Evolutionary conservation across 2,329 filamentous ascomycete species (phyloP).

Genomic region (Fusarium buxicola): DNA sequence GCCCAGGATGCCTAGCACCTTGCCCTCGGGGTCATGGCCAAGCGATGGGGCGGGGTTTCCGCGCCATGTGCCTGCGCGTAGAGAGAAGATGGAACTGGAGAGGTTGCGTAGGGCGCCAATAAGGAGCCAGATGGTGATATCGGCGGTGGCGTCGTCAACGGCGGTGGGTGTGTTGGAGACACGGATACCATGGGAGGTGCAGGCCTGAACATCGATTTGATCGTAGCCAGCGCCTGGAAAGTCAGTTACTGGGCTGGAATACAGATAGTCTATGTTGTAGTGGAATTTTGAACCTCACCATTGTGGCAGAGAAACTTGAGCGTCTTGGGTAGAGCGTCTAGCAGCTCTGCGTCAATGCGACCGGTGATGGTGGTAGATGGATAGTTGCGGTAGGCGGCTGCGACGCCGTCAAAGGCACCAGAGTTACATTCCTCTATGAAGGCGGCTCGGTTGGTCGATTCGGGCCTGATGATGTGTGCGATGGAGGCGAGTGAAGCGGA

Average conservation of each 20-base stretch:
- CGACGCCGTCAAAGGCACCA: slow-evolving; percentile 73
- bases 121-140: slow-evolving; percentile 83
- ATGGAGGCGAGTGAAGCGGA: slow-evolving; percentile 72
- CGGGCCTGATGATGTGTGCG: slow-evolving; percentile 73
- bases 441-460: slow-evolving; percentile 69
- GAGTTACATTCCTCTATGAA: slow-evolving; percentile 77
- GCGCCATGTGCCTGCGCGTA: slow-evolving; percentile 76
- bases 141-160: slow-evolving; percentile 86
- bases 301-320: slow-evolving; percentile 71
- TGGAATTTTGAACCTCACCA: slow-evolving; percentile 54
- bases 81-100: slow-evolving; percentile 71
- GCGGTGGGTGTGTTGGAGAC: slow-evolving; percentile 87
- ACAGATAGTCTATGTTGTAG: neutral
- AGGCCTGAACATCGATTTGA: slow-evolving; percentile 79
- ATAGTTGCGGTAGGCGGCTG: slow-evolving; percentile 79
- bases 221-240: slow-evolving; percentile 82
- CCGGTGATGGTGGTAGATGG: slow-evolving; percentile 73
- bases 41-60: slow-evolving; percentile 67
- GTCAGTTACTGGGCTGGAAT: neutral
- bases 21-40: slow-evolving; percentile 83
- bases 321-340: slow-evolving; percentile 65
- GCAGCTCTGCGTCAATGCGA: slow-evolving; percentile 75
- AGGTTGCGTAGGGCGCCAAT: slow-evolving; percentile 83
- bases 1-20: slow-evolving; percentile 82
- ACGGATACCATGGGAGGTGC: slow-evolving; percentile 72